phyloP scores from a whole-genome alignment of 106 monocot genomes.

The Dioscorea dumetorum region DNA sequence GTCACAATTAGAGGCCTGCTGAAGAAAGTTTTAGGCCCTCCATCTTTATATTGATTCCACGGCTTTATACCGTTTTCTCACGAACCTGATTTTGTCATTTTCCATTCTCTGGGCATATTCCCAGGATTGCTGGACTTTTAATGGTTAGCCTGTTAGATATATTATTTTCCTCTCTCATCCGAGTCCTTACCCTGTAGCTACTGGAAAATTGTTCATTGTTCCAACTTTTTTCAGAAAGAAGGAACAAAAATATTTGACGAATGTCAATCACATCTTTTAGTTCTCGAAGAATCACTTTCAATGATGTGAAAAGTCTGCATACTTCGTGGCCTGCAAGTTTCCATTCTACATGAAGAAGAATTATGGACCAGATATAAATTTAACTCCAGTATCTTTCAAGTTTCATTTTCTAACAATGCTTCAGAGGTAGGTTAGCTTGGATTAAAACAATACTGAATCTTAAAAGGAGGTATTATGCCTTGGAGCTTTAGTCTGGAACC shows the following conservation, averaged over 20 bases:
- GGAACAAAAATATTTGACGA: conserved; percentile 9
- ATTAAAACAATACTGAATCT: neutral
- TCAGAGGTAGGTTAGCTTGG: neutral
- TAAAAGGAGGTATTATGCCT: too few species aligned
- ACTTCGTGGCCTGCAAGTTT: conserved; percentile 9
- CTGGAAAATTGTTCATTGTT: too few species aligned
- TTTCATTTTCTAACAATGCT: conserved; percentile 2
- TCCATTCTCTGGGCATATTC: conserved; percentile 8
- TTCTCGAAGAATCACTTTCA: neutral
- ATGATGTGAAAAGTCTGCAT: neutral
- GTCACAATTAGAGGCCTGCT: too few species aligned
- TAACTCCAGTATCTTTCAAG: conserved; percentile 1
- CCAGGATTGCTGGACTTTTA: conserved; percentile 19
- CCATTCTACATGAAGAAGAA: conserved; percentile 1
- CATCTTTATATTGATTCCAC: neutral
- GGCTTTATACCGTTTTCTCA: conserved; percentile 12
- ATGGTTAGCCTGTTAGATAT: neutral
- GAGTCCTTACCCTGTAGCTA: too few species aligned
- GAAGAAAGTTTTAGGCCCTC: too few species aligned
- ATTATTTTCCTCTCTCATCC: too few species aligned
- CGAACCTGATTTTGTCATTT: too few species aligned
- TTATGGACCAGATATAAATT: conserved; percentile 7
- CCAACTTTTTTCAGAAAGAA: too few species aligned
- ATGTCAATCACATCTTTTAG: conserved; percentile 8
- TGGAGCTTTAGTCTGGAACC: too few species aligned